Percentiles rank a stretch among this genome's conserved stretches.
phyloP scores from a whole-genome alignment of 2,329 filamentous ascomycete genomes.

The Trichoderma sp. region DNA sequence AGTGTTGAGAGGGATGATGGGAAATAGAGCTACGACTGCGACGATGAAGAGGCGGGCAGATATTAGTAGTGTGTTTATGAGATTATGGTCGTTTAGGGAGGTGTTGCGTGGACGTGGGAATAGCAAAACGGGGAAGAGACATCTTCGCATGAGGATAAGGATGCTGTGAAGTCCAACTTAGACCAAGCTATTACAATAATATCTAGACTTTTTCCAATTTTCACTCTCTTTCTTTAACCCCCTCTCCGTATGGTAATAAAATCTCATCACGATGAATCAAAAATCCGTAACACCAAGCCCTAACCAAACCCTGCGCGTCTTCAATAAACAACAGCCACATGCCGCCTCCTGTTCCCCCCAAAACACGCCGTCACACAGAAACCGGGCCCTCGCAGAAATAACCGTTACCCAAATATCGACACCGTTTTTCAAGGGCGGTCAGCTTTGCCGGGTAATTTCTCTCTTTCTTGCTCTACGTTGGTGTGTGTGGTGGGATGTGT shows the following conservation, averaged over 20 bases:
- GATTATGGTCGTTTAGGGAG: not conserved
- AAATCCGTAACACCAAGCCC: not conserved
- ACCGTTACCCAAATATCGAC: not conserved
- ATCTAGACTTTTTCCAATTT: not conserved
- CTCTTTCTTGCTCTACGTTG: not conserved
- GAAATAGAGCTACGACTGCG: not conserved
- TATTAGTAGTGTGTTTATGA: not conserved
- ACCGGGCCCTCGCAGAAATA: slow-evolving; percentile 10
- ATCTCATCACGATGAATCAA: not conserved
- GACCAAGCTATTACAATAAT: not conserved
- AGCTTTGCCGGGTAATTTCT: not conserved
- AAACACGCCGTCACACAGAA: not conserved
- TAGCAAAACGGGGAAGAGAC: not conserved
- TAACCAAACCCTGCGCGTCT: not conserved
- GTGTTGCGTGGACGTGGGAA: not conserved
- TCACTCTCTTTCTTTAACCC: accelerated
- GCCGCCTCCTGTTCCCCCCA: not conserved
- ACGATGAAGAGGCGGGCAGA: not conserved
- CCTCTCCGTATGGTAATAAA: not conserved
- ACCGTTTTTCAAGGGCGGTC: not conserved
- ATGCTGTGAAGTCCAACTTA: not conserved
- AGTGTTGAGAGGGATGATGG: not conserved
- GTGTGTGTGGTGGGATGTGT: not conserved
- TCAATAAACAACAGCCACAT: not conserved
- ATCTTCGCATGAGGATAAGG: not conserved